Base-by-base conservation (phyloP, 768 basidiomycete genomes). In the Tylopilus plumbeoviolaceoides region DNA sequence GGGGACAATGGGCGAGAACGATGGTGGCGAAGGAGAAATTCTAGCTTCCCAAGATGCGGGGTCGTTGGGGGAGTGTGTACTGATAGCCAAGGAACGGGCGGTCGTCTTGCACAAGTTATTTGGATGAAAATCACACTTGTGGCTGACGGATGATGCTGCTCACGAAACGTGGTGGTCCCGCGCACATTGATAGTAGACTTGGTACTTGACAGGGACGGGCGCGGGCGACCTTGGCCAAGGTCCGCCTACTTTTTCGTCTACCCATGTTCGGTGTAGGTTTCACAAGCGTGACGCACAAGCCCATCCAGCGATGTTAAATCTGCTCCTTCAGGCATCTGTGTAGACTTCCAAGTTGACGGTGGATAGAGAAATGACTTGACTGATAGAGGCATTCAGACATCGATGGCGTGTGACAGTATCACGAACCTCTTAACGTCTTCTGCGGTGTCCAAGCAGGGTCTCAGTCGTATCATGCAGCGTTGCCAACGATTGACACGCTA, bases 401-500 rank as follows among this genome's bases (percentile, higher is more conserved):
- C 39, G 11, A 21, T 25, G 7, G 14, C 14, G 7, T 7, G 25
- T 27, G 33, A 30, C 9, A n/a, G 27, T 27, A 28, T 36, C 30
- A 46, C 51, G 21, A 42, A 39, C 48, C 21, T 51, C 27, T 25
- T 43, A 33, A 33, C 23, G 23, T 23, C 23, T 23, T 23, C 23
- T 5, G 30, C 7, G 23, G 23, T 23, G 23, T 23, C 23, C 23
- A 23, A 23, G 23, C 23, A 23, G 5, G 23, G 3, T 23, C 23
- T 5, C 23, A 23, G 23, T 2, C 5, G 23, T 5, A 23, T 23
- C 23, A 23, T 23, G 56, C 50, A 44, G 50, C 27, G 43, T 64
- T 54, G 53, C 57, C 44, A 31, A 30, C 3, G 41, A 31, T 17
- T 12, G 28, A 44, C 42, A 18, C 17, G 31, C 55, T 67, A 92